phyloP scores from a whole-genome alignment of 495 filamentous ascomycete genomes.

The Echria macrotheca region DNA sequence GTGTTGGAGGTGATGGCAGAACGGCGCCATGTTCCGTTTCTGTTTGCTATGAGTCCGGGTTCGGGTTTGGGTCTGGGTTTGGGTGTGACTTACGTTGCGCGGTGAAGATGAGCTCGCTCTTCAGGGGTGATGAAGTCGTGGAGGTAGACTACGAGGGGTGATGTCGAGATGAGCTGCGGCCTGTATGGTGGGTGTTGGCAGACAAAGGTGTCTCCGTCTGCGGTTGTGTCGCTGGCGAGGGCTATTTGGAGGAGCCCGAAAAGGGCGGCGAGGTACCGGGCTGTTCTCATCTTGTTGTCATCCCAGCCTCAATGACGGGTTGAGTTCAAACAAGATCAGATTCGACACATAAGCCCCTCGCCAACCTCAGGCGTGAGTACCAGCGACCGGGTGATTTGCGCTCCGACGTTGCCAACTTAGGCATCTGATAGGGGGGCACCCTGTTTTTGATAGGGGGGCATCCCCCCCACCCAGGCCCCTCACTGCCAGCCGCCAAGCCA shows the following conservation, averaged over 20 bases:
- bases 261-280: not conserved
- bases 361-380: too few relatives aligned
- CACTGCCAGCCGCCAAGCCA: too few relatives aligned
- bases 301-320: not conserved
- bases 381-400: too few relatives aligned
- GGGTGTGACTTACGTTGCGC: slow-evolving; percentile 33
- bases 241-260: not conserved
- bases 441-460: too few relatives aligned
- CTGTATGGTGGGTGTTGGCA: slow-evolving; percentile 36
- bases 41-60: not conserved
- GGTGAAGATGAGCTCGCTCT: slow-evolving; percentile 31
- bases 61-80: not conserved
- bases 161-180: slow-evolving; percentile 43
- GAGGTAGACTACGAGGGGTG: slow-evolving; percentile 49
- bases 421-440: too few relatives aligned
- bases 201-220: slow-evolving; percentile 9
- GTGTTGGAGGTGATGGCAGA: slow-evolving; percentile 31
- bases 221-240: not conserved
- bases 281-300: not conserved
- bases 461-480: too few relatives aligned
- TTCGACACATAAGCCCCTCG: not conserved
- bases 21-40: slow-evolving; percentile 29
- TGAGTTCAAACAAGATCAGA: not conserved
- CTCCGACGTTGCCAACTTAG: too few relatives aligned
- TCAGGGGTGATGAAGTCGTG: slow-evolving; percentile 35